Evolutionary conservation across 2,329 filamentous ascomycete genomes (phyloP).

Genomic region (Colletotrichum viniferum): DNA sequence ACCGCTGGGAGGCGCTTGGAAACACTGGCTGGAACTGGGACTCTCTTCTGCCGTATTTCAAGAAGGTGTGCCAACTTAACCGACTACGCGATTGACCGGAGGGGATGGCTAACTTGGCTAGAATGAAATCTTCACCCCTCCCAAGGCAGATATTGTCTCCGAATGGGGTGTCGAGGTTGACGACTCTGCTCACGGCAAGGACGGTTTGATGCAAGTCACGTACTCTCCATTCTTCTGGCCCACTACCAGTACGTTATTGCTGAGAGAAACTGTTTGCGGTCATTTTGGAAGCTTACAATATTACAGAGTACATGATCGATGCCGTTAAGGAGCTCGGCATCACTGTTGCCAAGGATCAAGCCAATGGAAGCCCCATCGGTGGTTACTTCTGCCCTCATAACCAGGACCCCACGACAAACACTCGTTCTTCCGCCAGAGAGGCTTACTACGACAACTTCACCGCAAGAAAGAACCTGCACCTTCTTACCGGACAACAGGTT

Average conservation of each 20-base stretch:
- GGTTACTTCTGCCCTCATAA: constrained; percentile 27
- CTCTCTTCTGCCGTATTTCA: constrained; percentile 34
- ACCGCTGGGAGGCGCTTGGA: constrained; percentile 40
- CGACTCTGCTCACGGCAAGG: constrained; percentile 26
- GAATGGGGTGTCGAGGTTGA: constrained; percentile 33
- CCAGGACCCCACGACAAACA: constrained; percentile 27
- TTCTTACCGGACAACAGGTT: constrained; percentile 30
- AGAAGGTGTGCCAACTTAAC: constrained; percentile 24
- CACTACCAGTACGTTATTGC: constrained; percentile 23
- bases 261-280: not conserved
- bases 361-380: constrained; percentile 21
- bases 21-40: constrained; percentile 43
- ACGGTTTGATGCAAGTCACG: constrained; percentile 30
- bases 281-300: not conserved
- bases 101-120: not conserved
- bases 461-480: constrained; percentile 29
- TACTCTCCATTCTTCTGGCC: constrained; percentile 36
- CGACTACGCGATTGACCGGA: no score
- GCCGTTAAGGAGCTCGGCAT: constrained; percentile 25
- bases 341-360: constrained; percentile 16
- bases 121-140: constrained; percentile 27
- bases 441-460: constrained; percentile 29
- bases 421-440: constrained; percentile 30
- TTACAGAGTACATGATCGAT: constrained; percentile 21
- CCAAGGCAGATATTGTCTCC: constrained; percentile 24